A percentile compares a stretch with the other conserved stretches of the same genome.
These are phyloP conservation scores for Flaveria sonorensis DNA, from an alignment of 129 eudicot genomes.

Conservation along the genomic window DNA sequence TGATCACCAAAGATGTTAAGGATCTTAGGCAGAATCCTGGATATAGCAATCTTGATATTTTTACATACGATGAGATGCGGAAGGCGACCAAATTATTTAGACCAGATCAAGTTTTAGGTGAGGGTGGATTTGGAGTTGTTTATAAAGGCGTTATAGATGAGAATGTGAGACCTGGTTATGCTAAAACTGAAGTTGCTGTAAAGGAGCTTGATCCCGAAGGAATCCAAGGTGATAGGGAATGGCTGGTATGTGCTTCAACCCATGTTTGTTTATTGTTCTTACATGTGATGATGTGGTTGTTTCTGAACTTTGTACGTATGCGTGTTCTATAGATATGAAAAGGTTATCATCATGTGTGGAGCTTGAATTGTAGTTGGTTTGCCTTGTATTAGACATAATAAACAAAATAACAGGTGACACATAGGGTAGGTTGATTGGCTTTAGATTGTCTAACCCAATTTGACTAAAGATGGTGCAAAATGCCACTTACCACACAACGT, in stretches of 20 bases:
- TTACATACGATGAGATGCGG: constrained; percentile 90
- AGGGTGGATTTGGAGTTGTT: constrained; percentile 97
- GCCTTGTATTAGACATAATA: neutral
- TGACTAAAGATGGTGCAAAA: too few species aligned
- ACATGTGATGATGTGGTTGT: constrained; percentile 1
- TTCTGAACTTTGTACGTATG: neutral
- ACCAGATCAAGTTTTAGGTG: constrained; percentile 90
- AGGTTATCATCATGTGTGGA: neutral
- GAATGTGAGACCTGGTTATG: constrained; percentile 75
- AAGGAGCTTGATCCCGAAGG: constrained; percentile 98
- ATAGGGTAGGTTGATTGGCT: neutral
- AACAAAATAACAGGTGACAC: neutral
- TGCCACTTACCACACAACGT: too few species aligned
- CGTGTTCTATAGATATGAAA: neutral
- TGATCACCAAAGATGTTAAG: constrained; percentile 70
- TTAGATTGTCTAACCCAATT: too few species aligned
- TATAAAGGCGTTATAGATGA: constrained; percentile 91
- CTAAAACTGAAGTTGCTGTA: constrained; percentile 71
- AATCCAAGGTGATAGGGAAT: constrained; percentile 96
- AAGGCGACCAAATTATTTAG: constrained; percentile 85
- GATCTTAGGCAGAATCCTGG: constrained; percentile 80
- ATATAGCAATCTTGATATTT: constrained; percentile 85
- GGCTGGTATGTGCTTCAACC: constrained; percentile 72
- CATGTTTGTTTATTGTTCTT: neutral
- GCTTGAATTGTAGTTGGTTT: neutral